Evolutionary conservation across 495 filamentous ascomycete genomes (phyloP).

Genomic region (Aspergillus baeticus): DNA sequence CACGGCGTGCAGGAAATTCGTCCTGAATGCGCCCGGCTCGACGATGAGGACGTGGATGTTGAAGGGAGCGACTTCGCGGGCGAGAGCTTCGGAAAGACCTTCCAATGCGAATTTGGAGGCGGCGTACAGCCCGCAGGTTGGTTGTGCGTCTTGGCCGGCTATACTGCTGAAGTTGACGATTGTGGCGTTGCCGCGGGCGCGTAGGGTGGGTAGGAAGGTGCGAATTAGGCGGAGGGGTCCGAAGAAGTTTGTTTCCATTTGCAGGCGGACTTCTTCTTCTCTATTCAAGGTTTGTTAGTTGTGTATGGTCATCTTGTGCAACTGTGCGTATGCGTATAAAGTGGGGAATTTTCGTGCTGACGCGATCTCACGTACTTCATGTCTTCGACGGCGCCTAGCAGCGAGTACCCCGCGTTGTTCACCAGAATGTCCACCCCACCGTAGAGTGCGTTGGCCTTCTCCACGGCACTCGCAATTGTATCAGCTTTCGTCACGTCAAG

Average conservation of each 20-base stretch:
- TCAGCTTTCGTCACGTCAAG: slow-evolving; percentile 11
- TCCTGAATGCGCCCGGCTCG: slow-evolving; percentile 9
- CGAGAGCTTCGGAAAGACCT: slow-evolving; percentile 21
- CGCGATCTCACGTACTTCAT: background rate
- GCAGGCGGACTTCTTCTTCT: slow-evolving; percentile 20
- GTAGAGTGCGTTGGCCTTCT: background rate
- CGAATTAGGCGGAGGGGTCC: slow-evolving; percentile 47
- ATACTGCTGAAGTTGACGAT: slow-evolving; percentile 51
- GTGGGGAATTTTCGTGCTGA: too few relatives aligned
- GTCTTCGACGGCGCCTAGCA: slow-evolving; percentile 7
- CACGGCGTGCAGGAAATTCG: slow-evolving; percentile 12
- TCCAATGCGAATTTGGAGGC: slow-evolving; percentile 55
- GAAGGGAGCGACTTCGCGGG: background rate
- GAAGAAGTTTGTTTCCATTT: slow-evolving; percentile 45
- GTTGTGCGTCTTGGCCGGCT: slow-evolving; percentile 35
- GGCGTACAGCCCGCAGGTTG: slow-evolving; percentile 46
- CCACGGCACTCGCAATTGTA: background rate
- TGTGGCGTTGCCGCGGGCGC: slow-evolving; percentile 34
- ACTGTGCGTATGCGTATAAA: background rate
- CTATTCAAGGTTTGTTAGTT: slow-evolving; percentile 2
- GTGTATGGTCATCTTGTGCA: too few relatives aligned
- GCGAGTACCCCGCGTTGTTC: slow-evolving; percentile 9
- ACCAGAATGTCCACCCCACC: slow-evolving; percentile 8
- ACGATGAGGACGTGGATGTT: slow-evolving; percentile 2
- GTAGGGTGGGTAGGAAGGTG: slow-evolving; percentile 48